Evolutionary conservation across 306 rosid species (phyloP), one percentile per base, ranked within the genome.

Genomic region (Begonia peltatifolia): DNA sequence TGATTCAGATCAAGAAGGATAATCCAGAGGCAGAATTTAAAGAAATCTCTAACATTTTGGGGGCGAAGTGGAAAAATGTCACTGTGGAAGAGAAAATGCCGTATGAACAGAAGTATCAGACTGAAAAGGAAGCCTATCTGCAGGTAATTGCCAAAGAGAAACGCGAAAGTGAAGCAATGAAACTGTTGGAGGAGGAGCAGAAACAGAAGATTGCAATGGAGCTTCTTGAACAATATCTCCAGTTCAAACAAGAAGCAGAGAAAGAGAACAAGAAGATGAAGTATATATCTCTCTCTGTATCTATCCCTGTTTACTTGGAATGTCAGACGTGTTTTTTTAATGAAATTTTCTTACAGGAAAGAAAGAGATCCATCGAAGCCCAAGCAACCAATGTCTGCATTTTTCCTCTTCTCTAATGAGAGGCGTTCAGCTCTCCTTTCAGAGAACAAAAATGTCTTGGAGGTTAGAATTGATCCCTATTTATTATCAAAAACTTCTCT

Each of bases 341-440:
- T 17, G 5, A 52, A 30, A 13, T 14, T 52, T 50, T 53, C 1
- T 42, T 38, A 53, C 68, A 88, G 88, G 82, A 90, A 86, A 61
- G 95, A 76, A 48, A 90, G 73, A 76, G 95, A 90, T 66, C 95
- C 95, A 13, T 59, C 75, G 94, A 90, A 86, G 55, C 99, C 99
- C 46, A 90, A 86, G 74, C 94, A 83, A 1, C 95, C 99, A 9
- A 35, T 83, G 79, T 83, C 99, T 25, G 82, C 92, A 6, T 90
- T 74, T 73, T 74, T 86, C 67, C 18, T 90, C 58, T 90, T 64
- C 71, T 66, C 94, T 18, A 86, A 73, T 16, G 95, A 80, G 56
- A 80, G 92, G 68, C 66, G 95, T 18, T 64, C 87, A 5, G 76
- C 80, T 46, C 72, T 90, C 52, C 51, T 57, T 44, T 82, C 79